Evolutionary conservation across 2,329 filamentous ascomycete genomes (phyloP).

Genomic region (Penicillium sp.): DNA sequence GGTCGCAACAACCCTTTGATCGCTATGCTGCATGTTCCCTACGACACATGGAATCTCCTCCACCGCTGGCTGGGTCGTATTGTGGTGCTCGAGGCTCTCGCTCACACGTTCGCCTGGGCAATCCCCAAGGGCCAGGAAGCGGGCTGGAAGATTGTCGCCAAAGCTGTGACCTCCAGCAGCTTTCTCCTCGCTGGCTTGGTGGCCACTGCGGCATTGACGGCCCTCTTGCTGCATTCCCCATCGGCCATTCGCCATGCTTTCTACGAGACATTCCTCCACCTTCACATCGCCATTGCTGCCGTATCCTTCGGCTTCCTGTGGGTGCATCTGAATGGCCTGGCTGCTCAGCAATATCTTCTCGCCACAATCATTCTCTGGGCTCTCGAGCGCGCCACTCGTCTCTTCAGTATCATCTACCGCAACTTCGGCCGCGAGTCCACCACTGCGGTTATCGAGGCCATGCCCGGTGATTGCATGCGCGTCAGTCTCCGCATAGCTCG

Average conservation of each 20-base stretch:
- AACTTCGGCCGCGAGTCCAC: slow-evolving; percentile 65
- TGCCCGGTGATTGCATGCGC: slow-evolving; percentile 70
- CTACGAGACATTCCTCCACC: slow-evolving; percentile 90
- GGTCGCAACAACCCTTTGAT: slow-evolving; percentile 51
- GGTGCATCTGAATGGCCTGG: slow-evolving; percentile 73
- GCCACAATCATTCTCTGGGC: slow-evolving; percentile 77
- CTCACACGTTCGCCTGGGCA: slow-evolving; percentile 74
- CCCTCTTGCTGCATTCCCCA: slow-evolving; percentile 70
- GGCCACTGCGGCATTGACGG: slow-evolving; percentile 59
- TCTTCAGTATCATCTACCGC: slow-evolving; percentile 65
- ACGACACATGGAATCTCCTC: slow-evolving; percentile 58
- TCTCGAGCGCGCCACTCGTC: slow-evolving; percentile 67
- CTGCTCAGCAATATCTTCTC: slow-evolving; percentile 75
- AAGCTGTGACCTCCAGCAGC: slow-evolving; percentile 34
- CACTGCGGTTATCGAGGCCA: slow-evolving; percentile 66
- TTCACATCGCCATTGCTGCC: slow-evolving; percentile 77
- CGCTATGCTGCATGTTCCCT: slow-evolving; percentile 46
- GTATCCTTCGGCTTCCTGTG: slow-evolving; percentile 72
- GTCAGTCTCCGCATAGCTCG: slow-evolving; percentile 72
- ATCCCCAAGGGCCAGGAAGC: slow-evolving; percentile 63
- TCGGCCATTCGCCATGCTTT: slow-evolving; percentile 82
- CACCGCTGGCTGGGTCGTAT: slow-evolving; percentile 80
- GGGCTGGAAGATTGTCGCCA: slow-evolving; percentile 43
- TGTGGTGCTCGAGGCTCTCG: slow-evolving; percentile 68
- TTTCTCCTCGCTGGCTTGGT: slow-evolving; percentile 51